Base-by-base conservation (phyloP, 2,329 filamentous ascomycete species). In the Colletotrichum liriopes region DNA sequence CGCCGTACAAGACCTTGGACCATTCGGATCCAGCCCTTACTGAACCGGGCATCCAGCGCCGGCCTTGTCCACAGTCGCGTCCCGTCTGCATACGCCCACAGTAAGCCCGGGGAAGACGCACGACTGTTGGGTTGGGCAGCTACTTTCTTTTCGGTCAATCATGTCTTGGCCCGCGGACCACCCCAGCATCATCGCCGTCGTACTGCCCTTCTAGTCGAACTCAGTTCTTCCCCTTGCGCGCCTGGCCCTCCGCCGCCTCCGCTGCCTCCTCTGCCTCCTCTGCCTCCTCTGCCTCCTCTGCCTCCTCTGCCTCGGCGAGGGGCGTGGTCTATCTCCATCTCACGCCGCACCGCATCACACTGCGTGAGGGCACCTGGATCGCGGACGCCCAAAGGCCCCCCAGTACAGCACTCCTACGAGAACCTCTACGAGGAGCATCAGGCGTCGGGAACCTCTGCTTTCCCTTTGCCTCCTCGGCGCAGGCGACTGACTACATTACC, bases 11-110 rank as follows among this genome's bases (percentile, higher is more conserved):
- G 32, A 37, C 60, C 43, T 62, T 62, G 60, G 60, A 12, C 60
- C 60, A 52, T 62, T 51, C 60, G 45, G 60, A 62, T 41, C 45
- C 45, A 52, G 60, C 23, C 47, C 63, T 59, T 71, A 16, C 68
- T 68, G 43, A 69, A 69, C 58, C 56, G 51, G 65, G 58, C n/a
- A 64, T 58, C n/a, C 65, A 62, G 39, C 35, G 55, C 68, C 68
- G 68, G 39, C 39, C 67, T 35, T 23, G 18, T 45, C 41, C 58
- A 20, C 37, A 43, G 23, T 54, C 55, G n/a, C 41, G 26, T 51
- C 41, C 39, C 47, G 39, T 45, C 56, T 20, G 41, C 58, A 47
- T 26, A 51, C 39, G 23, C 23, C 26, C 55, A 29, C 14, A 49
- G 29, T 49, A 45, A 43, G 45, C 63, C 49, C 45, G 49, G 51